Conservation (phyloP, 441 rosid species). For the Mallotus japonicus region DNA sequence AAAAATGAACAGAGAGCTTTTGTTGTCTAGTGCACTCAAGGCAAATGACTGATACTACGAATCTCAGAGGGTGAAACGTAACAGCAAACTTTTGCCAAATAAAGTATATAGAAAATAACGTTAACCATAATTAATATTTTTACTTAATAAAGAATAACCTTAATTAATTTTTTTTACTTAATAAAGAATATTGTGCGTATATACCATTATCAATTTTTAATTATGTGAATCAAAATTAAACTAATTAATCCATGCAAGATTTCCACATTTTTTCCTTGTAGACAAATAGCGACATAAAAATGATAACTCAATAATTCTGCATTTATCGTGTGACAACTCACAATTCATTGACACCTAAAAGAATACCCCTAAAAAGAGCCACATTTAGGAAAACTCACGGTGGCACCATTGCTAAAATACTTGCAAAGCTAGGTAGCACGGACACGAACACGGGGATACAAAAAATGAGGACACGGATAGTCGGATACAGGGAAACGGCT, state of each 20-base stretch:
- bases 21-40: constrained; percentile 6
- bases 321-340: not conserved
- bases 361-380: not conserved
- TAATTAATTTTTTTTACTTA: not conserved
- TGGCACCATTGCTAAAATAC: not conserved
- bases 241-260: not conserved
- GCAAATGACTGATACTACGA: constrained; percentile 11
- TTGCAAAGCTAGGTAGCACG: too few relatives aligned
- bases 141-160: not conserved
- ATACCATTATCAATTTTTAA: not conserved
- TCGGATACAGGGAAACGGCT: too few relatives aligned
- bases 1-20: not conserved
- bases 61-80: constrained; percentile 2
- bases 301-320: not conserved
- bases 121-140: not conserved
- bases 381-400: not conserved
- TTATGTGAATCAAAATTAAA: not conserved
- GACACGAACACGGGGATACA: too few relatives aligned
- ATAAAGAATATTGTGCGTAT: not conserved
- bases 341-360: not conserved
- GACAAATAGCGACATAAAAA: not conserved
- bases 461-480: too few relatives aligned
- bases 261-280: not conserved
- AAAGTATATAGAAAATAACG: not conserved
- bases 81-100: constrained; percentile 8